Evolutionary conservation across 352 stramenopile genomes (phyloP).

Genomic region (Pythium apleroticum): DNA sequence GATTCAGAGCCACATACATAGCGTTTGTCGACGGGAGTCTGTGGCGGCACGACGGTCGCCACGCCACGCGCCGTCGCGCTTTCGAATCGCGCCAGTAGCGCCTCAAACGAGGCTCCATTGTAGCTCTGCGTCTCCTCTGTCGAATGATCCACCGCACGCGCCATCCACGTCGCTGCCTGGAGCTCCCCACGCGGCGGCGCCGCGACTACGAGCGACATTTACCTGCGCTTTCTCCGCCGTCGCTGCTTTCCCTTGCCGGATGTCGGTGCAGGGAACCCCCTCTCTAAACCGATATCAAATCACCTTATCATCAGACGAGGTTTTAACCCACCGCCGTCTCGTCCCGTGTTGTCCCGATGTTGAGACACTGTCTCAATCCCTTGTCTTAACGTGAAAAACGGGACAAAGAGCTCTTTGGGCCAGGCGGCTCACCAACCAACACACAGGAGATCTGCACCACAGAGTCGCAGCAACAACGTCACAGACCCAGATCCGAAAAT

Average conservation of each 20-base stretch:
- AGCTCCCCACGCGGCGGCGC: constrained; percentile 4
- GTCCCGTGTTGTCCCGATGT: not conserved
- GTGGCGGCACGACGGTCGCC: constrained; percentile 6
- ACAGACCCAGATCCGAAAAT: constrained; percentile 8
- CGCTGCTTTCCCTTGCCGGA: not conserved
- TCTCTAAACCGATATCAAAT: constrained; percentile 18
- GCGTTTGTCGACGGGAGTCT: constrained; percentile 21
- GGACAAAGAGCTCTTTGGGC: constrained; percentile 4
- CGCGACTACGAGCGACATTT: constrained; percentile 19
- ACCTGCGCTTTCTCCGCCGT: constrained; percentile 10
- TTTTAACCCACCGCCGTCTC: constrained; percentile 11
- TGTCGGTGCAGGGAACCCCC: constrained; percentile 19
- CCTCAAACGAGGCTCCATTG: not conserved
- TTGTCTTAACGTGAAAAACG: constrained; percentile 1
- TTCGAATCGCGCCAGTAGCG: constrained; percentile 9
- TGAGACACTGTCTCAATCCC: constrained; percentile 15
- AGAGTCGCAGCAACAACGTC: not conserved
- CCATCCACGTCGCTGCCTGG: not conserved
- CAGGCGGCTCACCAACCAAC: constrained; percentile 25
- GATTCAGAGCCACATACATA: constrained; percentile 11
- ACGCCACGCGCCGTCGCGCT: constrained; percentile 15
- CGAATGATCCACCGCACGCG: not conserved
- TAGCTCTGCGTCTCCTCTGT: not conserved
- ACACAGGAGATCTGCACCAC: constrained; percentile 9
- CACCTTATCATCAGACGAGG: constrained; percentile 14